Percentiles rank a stretch among this genome's conserved stretches.
Evolutionary conservation across 148 eudicot genomes (phyloP).

Genomic region (Silene latifolia): DNA sequence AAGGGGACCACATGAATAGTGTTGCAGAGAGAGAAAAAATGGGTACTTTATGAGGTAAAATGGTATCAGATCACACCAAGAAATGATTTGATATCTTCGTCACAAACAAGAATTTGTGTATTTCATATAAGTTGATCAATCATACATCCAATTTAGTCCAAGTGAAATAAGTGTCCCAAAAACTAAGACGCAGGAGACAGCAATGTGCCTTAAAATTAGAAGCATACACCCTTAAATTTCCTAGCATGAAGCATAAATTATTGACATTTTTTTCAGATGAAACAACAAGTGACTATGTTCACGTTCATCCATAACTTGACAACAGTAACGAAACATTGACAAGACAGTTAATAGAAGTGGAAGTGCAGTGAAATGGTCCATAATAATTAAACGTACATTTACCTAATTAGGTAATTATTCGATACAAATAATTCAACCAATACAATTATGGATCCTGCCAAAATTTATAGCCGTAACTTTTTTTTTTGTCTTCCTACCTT

Average conservation of each 20-base stretch:
- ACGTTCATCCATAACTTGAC: conserved; percentile 1
- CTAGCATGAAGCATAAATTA: conserved; percentile 10
- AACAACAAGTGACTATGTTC: neutral
- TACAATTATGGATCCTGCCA: neutral
- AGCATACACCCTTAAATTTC: conserved; percentile 1
- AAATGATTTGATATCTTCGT: too few species aligned
- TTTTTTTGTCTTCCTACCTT: neutral
- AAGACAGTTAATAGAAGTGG: conserved; percentile 5
- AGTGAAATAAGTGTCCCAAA: neutral
- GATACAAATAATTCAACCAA: neutral
- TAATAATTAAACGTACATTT: neutral
- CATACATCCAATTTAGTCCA: conserved; percentile 7
- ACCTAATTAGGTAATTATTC: neutral
- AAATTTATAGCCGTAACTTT: conserved; percentile 7
- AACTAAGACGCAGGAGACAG: neutral
- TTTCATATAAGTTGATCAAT: too few species aligned
- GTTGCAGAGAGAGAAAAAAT: too few species aligned
- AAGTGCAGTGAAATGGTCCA: neutral
- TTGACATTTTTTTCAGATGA: neutral
- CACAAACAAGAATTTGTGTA: too few species aligned
- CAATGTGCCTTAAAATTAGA: neutral
- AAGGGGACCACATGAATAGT: too few species aligned
- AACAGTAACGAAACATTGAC: neutral
- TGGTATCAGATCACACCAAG: too few species aligned
- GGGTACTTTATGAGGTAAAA: too few species aligned